Conservation (phyloP, 768 basidiomycete genomes). For the Chalciporus piperatus region DNA sequence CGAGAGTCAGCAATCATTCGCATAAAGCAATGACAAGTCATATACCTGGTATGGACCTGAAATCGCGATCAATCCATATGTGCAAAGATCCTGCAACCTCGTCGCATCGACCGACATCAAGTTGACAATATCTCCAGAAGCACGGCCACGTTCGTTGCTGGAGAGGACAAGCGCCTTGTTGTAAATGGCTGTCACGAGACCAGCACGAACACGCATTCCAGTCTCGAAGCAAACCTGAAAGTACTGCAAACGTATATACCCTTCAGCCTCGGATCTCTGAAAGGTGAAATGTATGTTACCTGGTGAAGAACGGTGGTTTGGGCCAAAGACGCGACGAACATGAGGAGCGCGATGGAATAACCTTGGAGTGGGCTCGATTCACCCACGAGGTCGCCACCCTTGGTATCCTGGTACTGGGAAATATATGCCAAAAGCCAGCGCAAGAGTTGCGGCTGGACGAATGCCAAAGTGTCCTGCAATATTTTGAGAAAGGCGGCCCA, state of each 20-base stretch:
- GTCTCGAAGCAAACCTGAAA: conserved; percentile 82
- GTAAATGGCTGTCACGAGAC: conserved; percentile 84
- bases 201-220: conserved; percentile 92
- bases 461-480: conserved; percentile 76
- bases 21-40: neutral
- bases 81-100: conserved; percentile 75
- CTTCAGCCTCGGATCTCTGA: neutral
- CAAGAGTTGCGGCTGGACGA: conserved; percentile 85
- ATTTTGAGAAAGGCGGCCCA: conserved; percentile 65
- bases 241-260: conserved; percentile 47
- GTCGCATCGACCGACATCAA: conserved; percentile 87
- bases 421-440: conserved; percentile 80
- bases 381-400: conserved; percentile 24
- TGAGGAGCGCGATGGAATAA: conserved; percentile 68
- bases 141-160: conserved; percentile 76
- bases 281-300: conserved; percentile 32
- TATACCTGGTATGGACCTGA: conserved; percentile 82
- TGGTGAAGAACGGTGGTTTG: conserved; percentile 84
- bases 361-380: conserved; percentile 54
- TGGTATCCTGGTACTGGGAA: conserved; percentile 62
- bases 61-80: conserved; percentile 79
- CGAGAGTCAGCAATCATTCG: neutral
- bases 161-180: conserved; percentile 82
- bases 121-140: conserved; percentile 92
- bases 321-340: conserved; percentile 77